A percentile compares a stretch with the other conserved stretches of the same genome.
Conservation (phyloP, 805 yeast species). For the Ogataea trehaloabstinens region DNA sequence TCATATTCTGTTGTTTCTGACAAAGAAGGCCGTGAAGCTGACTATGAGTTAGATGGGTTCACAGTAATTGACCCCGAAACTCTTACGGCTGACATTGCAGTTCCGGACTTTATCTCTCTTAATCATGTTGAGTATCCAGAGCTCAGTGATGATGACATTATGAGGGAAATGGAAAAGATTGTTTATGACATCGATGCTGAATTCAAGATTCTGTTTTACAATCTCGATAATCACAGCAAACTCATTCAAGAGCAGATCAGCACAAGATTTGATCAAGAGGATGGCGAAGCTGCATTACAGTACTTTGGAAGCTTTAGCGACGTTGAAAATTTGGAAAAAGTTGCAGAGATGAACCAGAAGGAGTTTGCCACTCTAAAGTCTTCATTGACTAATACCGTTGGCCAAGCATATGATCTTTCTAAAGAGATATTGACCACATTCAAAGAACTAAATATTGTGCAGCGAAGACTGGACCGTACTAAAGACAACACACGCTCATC, state of each 20-base stretch:
- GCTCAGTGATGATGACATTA: constrained; percentile 13
- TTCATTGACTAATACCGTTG: neutral
- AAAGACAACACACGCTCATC: constrained; percentile 1
- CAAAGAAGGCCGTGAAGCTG: neutral
- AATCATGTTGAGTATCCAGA: constrained; percentile 24
- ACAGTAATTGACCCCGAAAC: neutral
- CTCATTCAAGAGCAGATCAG: constrained; percentile 27
- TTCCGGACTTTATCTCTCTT: constrained; percentile 24
- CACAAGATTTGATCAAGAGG: constrained; percentile 19
- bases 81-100: constrained; percentile 15
- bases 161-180: constrained; percentile 26
- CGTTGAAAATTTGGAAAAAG: constrained; percentile 17
- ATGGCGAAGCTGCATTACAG: constrained; percentile 20
- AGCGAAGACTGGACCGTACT: constrained; percentile 8
- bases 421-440: constrained; percentile 5
- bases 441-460: constrained; percentile 9
- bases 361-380: constrained; percentile 1
- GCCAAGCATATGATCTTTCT: constrained; percentile 4
- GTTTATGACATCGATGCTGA: constrained; percentile 31
- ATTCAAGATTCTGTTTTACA: constrained; percentile 23
- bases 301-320: constrained; percentile 32
- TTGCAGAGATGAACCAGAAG: constrained; percentile 6
- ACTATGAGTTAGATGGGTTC: neutral
- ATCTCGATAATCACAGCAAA: constrained; percentile 16
- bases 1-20: neutral